Conservation (phyloP, 495 filamentous ascomycete genomes). For the Penicillium atrosanguineum region DNA sequence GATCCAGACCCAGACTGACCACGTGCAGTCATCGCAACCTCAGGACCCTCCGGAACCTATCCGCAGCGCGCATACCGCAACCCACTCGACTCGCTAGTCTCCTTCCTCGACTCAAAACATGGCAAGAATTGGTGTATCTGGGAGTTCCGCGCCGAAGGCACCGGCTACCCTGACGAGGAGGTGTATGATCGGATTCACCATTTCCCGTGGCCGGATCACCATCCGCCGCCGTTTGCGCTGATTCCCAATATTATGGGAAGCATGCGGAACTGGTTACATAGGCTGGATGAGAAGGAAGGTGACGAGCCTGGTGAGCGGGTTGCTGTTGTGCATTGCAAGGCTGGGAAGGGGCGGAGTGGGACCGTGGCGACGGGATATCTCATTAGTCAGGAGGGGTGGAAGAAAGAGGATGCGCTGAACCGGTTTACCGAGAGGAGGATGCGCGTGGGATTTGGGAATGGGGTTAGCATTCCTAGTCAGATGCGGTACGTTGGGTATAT, state of each 20-base stretch:
- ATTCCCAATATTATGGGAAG: slow-evolving; percentile 84
- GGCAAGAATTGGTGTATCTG: slow-evolving; percentile 84
- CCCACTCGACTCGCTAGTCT: slow-evolving; percentile 78
- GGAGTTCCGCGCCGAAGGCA: slow-evolving; percentile 96
- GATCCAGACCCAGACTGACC: background rate
- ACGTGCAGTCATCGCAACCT: slow-evolving; percentile 63
- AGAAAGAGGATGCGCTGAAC: slow-evolving; percentile 68
- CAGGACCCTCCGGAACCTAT: slow-evolving; percentile 83
- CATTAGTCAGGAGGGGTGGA: slow-evolving; percentile 88
- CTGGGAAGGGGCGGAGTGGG: slow-evolving; percentile 92
- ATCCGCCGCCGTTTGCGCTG: slow-evolving; percentile 88
- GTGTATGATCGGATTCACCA: slow-evolving; percentile 82
- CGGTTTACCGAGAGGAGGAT: slow-evolving; percentile 87
- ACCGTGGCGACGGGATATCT: slow-evolving; percentile 84
- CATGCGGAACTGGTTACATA: slow-evolving; percentile 83
- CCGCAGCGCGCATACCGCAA: slow-evolving; percentile 91
- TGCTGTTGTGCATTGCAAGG: slow-evolving; percentile 94
- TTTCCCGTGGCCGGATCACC: slow-evolving; percentile 95
- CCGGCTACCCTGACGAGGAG: slow-evolving; percentile 87
- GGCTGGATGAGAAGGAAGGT: slow-evolving; percentile 36
- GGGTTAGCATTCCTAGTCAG: slow-evolving; percentile 93
- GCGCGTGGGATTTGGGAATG: slow-evolving; percentile 80
- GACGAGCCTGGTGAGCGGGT: slow-evolving; percentile 54
- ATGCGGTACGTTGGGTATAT: slow-evolving; percentile 87
- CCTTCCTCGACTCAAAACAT: slow-evolving; percentile 83